Base-by-base conservation (phyloP, 140 eudicot genomes). In the Erigeron philadelphicus region DNA sequence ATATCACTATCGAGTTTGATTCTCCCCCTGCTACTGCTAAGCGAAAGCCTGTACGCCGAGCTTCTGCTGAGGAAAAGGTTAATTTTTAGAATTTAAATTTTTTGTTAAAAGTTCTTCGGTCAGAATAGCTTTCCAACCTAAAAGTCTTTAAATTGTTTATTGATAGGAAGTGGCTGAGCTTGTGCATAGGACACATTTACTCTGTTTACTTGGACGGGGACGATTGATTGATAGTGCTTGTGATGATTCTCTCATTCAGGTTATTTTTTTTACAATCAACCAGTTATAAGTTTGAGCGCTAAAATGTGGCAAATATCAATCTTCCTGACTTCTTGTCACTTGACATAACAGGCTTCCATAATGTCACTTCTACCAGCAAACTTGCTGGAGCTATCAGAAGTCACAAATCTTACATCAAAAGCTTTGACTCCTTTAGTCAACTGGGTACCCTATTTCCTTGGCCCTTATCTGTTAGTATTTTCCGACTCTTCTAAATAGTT, bases 41-140 rank as follows among this genome's bases (percentile, higher is more conserved):
- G 47, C 78, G 82, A 76, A 90, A 85, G 75, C 72, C 84, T 61
- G 61, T 85, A 1, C 79, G 86, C 8, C 81, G 97, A 83, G 88
- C 90, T 50, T 81, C 97, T 75, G 88, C 97, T 13, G 92, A 87
- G 57, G 95, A 87, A 78, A 90, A 87, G 97, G 97, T 90, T 52
- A 31, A 65, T 66, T 64, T 64, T 6, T 67, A 64, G 8, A 42
- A n/a, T 69, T 31, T 50, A 60, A 9, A 31, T 31, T 11, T 8
- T 6, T 50, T 42, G 47, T 61, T 42, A 59, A 67, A 9, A 21
- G 6, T 42, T 42, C 9, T 52, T 75, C 15, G 16, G 53, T 13
- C 40, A 41, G 42, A 62, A 15, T 70, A 15, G 12, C 15, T 19
- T n/a, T 67, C 66, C 11, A n/a, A 62, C 56, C 50, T 15, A 31